Conservation (phyloP, 2,329 filamentous ascomycete genomes). For the Aureobasidium sp. region DNA sequence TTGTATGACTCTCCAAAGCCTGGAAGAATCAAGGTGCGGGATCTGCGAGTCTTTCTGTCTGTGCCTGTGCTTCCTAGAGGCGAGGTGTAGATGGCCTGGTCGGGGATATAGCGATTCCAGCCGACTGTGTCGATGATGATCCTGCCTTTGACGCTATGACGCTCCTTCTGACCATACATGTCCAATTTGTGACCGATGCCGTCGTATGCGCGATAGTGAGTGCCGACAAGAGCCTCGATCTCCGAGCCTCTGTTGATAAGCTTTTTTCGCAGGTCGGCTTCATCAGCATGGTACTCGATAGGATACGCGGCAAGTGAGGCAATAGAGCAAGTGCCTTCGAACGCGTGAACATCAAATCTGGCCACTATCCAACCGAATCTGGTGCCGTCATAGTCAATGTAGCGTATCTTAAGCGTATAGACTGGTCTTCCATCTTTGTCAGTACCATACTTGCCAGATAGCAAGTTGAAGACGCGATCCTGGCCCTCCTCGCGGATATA, state of each 20-base stretch:
- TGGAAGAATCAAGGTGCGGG: neutral
- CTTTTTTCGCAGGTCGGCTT: slow-evolving; percentile 28
- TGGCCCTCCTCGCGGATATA: slow-evolving; percentile 29
- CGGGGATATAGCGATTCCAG: slow-evolving; percentile 39
- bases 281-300: slow-evolving; percentile 34
- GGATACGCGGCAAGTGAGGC: slow-evolving; percentile 35
- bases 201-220: slow-evolving; percentile 42
- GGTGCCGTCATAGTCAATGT: slow-evolving; percentile 29
- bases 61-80: slow-evolving; percentile 17
- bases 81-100: slow-evolving; percentile 29
- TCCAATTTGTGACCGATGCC: slow-evolving; percentile 35
- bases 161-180: slow-evolving; percentile 25
- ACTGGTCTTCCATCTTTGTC: slow-evolving; percentile 28
- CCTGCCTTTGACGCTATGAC: slow-evolving; percentile 38
- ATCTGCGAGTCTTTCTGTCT: neutral
- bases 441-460: slow-evolving; percentile 21
- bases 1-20: neutral
- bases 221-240: slow-evolving; percentile 39
- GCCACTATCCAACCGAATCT: slow-evolving; percentile 28
- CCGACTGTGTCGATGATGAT: slow-evolving; percentile 46
- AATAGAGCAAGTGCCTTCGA: slow-evolving; percentile 31
- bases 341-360: slow-evolving; percentile 23
- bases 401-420: slow-evolving; percentile 26
- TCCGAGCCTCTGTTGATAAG: slow-evolving; percentile 38
- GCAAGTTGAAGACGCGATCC: slow-evolving; percentile 27